Evolutionary conservation across 202 grass and related monocot genomes (phyloP).

Genomic region (Zizania palustris): DNA sequence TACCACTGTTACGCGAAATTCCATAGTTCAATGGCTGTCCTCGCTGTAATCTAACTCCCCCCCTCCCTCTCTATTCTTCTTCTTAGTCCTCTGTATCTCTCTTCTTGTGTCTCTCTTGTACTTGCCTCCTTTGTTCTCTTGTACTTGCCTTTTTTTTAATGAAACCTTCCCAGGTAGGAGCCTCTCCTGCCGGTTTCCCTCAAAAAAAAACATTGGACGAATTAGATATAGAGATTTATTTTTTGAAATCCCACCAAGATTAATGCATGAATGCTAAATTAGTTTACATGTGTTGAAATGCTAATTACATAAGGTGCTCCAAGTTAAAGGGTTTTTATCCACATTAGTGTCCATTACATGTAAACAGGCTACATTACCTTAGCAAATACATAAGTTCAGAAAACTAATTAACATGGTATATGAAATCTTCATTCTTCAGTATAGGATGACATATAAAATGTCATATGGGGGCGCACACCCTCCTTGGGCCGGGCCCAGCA

Average conservation of each 20-base stretch:
- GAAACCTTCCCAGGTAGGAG: too few relatives aligned
- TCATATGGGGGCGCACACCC: too few relatives aligned
- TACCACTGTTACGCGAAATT: too few relatives aligned
- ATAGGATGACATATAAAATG: neutral
- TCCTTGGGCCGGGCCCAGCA: too few relatives aligned
- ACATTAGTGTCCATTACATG: neutral
- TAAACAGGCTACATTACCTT: neutral
- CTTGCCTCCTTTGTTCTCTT: too few relatives aligned
- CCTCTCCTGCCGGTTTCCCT: too few relatives aligned
- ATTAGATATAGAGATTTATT: neutral
- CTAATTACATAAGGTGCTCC: neutral
- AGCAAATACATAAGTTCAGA: neutral
- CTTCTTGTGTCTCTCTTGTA: too few relatives aligned
- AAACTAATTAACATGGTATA: neutral
- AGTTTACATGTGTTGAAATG: neutral
- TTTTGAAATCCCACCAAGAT: neutral
- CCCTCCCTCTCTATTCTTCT: too few relatives aligned
- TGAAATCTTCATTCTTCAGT: neutral
- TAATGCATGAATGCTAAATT: neutral
- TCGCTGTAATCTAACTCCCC: too few relatives aligned
- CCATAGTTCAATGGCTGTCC: too few relatives aligned
- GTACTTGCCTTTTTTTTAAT: too few relatives aligned
- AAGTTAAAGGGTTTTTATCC: constrained; percentile 4
- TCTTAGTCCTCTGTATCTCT: too few relatives aligned
- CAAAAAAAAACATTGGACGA: neutral